Evolutionary conservation across 2,329 filamentous ascomycete genomes (phyloP).

Genomic region (Neopestalotiopsis sp.): DNA sequence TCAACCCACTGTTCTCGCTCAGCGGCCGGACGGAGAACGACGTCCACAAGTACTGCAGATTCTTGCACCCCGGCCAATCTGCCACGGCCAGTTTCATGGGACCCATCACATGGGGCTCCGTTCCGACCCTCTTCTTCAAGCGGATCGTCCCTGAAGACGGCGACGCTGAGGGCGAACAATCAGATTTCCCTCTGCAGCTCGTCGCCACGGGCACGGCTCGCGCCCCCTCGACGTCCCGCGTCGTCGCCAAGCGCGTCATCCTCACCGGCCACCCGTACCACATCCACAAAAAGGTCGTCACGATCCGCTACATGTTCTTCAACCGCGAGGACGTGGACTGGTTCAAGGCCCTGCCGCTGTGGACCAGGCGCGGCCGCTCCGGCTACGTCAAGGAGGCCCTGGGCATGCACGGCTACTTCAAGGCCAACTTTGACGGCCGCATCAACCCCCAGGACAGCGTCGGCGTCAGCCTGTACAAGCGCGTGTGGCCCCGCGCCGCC

Average conservation of each 20-base stretch:
- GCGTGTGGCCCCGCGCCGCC: conserved; percentile 79
- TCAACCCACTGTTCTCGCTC: conserved; percentile 90
- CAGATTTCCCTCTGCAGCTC: conserved; percentile 65
- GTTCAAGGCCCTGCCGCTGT: conserved; percentile 96
- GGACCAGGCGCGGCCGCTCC: conserved; percentile 86
- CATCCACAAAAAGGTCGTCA: conserved; percentile 97
- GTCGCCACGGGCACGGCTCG: conserved; percentile 88
- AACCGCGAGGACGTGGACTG: conserved; percentile 92
- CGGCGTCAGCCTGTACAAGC: conserved; percentile 87
- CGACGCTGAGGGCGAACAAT: conserved; percentile 47
- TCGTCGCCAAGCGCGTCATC: conserved; percentile 92
- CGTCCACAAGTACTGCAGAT: conserved; percentile 96
- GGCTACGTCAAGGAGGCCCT: conserved; percentile 94
- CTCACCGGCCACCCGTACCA: conserved; percentile 97
- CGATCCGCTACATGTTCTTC: conserved; percentile 99
- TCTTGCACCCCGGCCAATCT: conserved; percentile 86
- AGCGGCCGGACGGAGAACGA: conserved; percentile 92
- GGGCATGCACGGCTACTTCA: conserved; percentile 99
- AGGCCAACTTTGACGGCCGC: conserved; percentile 94
- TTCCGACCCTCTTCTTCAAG: conserved; percentile 89
- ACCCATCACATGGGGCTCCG: conserved; percentile 89
- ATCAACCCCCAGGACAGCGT: conserved; percentile 96
- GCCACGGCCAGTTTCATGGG: conserved; percentile 89
- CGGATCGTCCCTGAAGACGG: conserved; percentile 49
- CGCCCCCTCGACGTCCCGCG: conserved; percentile 74